Evolutionary conservation across 2,329 filamentous ascomycete species (phyloP), one percentile per base, ranked within the genome.

Genomic region (Calonectria fujianensis): DNA sequence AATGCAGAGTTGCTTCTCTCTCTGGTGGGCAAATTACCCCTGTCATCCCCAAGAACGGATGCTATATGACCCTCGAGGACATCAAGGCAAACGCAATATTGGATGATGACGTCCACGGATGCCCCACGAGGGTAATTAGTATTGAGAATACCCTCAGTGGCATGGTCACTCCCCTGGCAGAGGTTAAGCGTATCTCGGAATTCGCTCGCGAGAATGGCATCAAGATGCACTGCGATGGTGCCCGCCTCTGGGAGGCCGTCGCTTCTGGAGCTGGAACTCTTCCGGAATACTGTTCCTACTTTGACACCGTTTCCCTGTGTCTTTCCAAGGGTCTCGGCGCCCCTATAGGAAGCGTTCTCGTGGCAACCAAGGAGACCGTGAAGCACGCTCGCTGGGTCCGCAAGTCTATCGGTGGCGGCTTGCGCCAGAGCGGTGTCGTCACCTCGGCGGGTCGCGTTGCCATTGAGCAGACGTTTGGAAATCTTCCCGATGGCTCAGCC

Each of bases 111-210:
- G 90, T 97, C 27, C 95, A 98, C 83, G 88, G 89, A 39, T 96
- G 94, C 80, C 95, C 96, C 0, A 98, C 96, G 0, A 91, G 91
- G 57, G 90, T 98, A 66, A 95, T 98, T 78, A 93, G 91, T 75
- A 87, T 98, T 63, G 96, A 98, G 82, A 98, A 98, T 83, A 98
- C 96, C 1, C 89, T 98, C 65, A 91, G 92, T 70, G 96, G 96
- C 31, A 92, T 93, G 80, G 88, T 98, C 57, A 93, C 95, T 89
- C 96, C 96, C 0, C 88, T 98, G 1, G 85, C 86, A 1, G 95
- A 98, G 83, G 90, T 92, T 13, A 88, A 87, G 73, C 88, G 90
- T 54, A 98, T 98, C 80, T 89, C 91, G 0, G 87, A 87, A 1
- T 98, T 94, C 88, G 95, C 93, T 0, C 89, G 88, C 82, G 74